A percentile compares a stretch with the other conserved stretches of the same genome.
These are phyloP conservation scores for Sporothrix euskadiensis DNA, from an alignment of 2,329 filamentous ascomycete species.

Conservation along the genomic window DNA sequence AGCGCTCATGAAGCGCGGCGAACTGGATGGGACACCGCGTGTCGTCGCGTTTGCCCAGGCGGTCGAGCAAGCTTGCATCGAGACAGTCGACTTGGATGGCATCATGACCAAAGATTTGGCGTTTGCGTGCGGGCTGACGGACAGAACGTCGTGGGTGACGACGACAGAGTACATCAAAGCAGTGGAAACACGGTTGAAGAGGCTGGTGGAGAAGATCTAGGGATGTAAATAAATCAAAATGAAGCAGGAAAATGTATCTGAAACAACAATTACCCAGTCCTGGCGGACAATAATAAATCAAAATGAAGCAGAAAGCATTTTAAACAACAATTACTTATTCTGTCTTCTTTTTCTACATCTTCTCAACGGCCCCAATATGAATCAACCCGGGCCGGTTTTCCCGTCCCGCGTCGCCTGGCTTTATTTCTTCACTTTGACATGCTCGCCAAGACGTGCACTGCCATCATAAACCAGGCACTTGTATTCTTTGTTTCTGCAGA, in stretches of 20 bases:
- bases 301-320: not conserved
- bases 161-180: slow-evolving; percentile 89
- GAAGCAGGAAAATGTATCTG: not conserved
- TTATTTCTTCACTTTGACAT: not conserved
- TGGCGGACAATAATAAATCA: not conserved
- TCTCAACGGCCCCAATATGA: slow-evolving; percentile 3
- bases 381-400: slow-evolving; percentile 3
- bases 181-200: slow-evolving; percentile 59
- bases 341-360: not conserved
- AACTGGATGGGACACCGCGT: slow-evolving; percentile 87
- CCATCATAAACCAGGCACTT: not conserved
- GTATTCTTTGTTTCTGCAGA: not conserved
- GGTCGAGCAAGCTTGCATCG: slow-evolving; percentile 88
- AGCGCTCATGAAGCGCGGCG: slow-evolving; percentile 86
- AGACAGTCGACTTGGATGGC: slow-evolving; percentile 88
- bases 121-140: slow-evolving; percentile 87
- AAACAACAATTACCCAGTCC: slow-evolving; percentile 10
- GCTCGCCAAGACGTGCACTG: not conserved
- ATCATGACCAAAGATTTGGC: slow-evolving; percentile 99
- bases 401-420: slow-evolving; percentile 10
- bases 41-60: slow-evolving; percentile 86
- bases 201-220: not conserved
- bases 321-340: no score
- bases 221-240: not conserved
- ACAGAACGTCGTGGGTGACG: slow-evolving; percentile 80